Evolutionary conservation across 139 green algal genomes (phyloP).

Genomic region (Chlamydomonas sp.): DNA sequence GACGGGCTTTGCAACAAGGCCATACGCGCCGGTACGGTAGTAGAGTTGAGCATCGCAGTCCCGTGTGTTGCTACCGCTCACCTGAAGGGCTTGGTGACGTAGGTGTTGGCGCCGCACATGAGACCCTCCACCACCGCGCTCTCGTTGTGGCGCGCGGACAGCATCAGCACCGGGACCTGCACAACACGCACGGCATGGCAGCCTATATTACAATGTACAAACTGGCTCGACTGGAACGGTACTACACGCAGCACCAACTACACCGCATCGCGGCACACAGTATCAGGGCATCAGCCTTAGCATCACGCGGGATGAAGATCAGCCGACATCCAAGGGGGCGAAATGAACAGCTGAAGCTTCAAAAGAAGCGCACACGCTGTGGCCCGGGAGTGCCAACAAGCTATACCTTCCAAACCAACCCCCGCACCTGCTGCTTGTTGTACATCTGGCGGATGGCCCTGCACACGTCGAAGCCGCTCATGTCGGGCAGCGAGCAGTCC

Average conservation of each 20-base stretch:
- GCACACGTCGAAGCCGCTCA: constrained; percentile 50
- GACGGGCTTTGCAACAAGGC: neutral
- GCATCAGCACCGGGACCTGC: constrained; percentile 60
- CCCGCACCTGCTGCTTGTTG: constrained; percentile 40
- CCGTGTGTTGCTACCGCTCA: neutral
- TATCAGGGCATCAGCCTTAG: too few relatives aligned
- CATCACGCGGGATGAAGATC: too few relatives aligned
- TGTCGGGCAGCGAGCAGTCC: constrained; percentile 54
- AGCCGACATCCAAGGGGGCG: too few relatives aligned
- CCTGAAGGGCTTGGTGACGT: constrained; percentile 66
- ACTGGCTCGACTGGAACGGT: too few relatives aligned
- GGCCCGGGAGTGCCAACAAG: too few relatives aligned
- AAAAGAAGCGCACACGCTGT: too few relatives aligned
- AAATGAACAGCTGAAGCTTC: too few relatives aligned
- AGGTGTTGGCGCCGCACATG: constrained; percentile 60
- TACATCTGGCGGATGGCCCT: constrained; percentile 38
- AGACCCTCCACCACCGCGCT: constrained; percentile 54
- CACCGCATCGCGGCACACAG: too few relatives aligned
- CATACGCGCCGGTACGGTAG: neutral
- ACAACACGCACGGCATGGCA: too few relatives aligned
- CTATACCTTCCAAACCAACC: neutral
- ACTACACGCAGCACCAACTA: neutral
- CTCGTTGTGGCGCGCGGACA: constrained; percentile 57
- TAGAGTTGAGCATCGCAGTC: neutral
- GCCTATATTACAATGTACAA: too few relatives aligned